Percentiles rank a stretch among this genome's conserved stretches.
phyloP scores from a whole-genome alignment of 306 rosid species.

The Cucurbita ficifolia region DNA sequence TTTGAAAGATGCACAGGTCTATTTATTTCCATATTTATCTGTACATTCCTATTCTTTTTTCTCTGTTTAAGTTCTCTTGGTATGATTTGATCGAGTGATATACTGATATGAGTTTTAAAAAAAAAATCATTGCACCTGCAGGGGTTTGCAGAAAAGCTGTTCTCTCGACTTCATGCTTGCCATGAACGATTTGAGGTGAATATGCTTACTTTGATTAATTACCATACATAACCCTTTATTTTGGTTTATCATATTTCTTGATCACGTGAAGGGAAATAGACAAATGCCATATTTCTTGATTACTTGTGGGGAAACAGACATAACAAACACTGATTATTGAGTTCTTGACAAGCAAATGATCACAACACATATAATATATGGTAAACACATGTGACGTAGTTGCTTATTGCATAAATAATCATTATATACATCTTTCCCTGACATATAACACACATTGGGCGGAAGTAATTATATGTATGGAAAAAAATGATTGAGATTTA shows the following conservation, averaged over 20 bases:
- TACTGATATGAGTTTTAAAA: neutral
- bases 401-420: neutral
- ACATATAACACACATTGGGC: too few relatives aligned
- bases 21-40: neutral
- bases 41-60: neutral
- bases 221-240: neutral
- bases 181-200: constrained; percentile 71
- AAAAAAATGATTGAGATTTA: too few relatives aligned
- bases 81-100: too few relatives aligned
- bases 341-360: neutral
- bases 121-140: constrained; percentile 16
- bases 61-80: neutral
- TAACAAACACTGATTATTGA: neutral
- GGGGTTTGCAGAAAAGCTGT: constrained; percentile 84
- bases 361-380: neutral
- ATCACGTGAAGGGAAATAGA: neutral
- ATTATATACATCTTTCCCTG: neutral
- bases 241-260: neutral
- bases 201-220: neutral
- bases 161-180: constrained; percentile 49
- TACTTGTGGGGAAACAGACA: neutral
- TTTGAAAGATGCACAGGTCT: constrained; percentile 79
- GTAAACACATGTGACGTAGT: neutral
- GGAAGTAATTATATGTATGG: too few relatives aligned
- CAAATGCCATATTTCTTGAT: neutral